A percentile compares a stretch with the other conserved stretches of the same genome.
Evolutionary conservation across 1,139 yeast genomes (phyloP).

Genomic region (Sugiyamaella japonica): DNA sequence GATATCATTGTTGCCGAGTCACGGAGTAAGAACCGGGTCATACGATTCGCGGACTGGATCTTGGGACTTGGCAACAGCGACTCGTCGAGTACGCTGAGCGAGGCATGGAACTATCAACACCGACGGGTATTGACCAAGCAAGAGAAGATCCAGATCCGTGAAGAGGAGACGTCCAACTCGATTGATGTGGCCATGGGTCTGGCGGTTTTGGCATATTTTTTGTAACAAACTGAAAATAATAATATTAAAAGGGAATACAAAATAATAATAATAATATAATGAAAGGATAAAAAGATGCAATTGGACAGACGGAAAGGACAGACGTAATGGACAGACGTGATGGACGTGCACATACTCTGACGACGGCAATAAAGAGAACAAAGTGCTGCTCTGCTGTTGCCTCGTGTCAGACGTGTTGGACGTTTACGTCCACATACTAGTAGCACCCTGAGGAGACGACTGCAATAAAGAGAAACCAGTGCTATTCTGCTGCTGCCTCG

Average conservation of each 20-base stretch:
- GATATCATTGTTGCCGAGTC: conserved; percentile 24
- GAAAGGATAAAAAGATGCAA: not conserved
- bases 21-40: conserved; percentile 25
- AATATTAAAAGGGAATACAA: not conserved
- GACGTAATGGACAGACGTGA: not conserved
- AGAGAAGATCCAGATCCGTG: conserved; percentile 28
- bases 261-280: not conserved
- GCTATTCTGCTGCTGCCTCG: not conserved
- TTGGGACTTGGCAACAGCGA: conserved; percentile 32
- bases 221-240: not conserved
- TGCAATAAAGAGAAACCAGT: conserved; percentile 5
- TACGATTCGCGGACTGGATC: conserved; percentile 34
- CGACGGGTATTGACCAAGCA: conserved; percentile 21
- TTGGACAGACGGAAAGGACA: not conserved
- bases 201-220: conserved; percentile 19
- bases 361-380: not conserved
- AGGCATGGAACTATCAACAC: conserved; percentile 21
- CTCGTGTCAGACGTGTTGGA: no score
- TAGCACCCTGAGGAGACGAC: not conserved
- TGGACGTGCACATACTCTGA: no score
- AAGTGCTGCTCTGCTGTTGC: no score
- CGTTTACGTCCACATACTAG: conserved; percentile 13
- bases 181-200: conserved; percentile 31
- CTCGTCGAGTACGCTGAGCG: conserved; percentile 20
- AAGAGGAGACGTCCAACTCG: conserved; percentile 26